Evolutionary conservation across 805 yeast species (phyloP), one percentile per base, ranked within the genome.

Genomic region (Saccharomycopsis fibuligera): DNA sequence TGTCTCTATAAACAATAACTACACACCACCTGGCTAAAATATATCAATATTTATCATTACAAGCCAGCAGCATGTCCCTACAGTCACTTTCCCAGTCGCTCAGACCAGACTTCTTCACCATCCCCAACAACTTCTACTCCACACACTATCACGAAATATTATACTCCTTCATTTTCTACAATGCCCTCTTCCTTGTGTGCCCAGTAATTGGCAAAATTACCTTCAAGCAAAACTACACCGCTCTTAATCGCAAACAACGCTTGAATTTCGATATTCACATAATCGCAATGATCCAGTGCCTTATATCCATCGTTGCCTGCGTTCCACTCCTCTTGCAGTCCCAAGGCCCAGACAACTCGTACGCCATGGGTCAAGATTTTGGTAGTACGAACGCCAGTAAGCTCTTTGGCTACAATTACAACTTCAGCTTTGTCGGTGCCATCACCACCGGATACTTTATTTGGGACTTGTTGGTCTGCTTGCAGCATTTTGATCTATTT

Each of bases 201-300:
- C 82, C 85, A 0, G 41, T 59, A 1, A 38, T 86, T 10, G 74
- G 82, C 51, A 71, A 68, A 2, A 31, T 54, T 16, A 33, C 78
- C 23, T 74, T 83, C 54, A 82, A 85, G 3, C 61, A 65, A 19
- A 62, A 70, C 50, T 89, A 89, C 66, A 73, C 74, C 4, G 57
- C 63, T 3, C 65, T 78, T 40, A 55, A 62, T 38, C 64, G 66
- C 39, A 55, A 59, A 22, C 76, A 76, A 57, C 70, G 73, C 61
- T 58, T 80, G 54, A 88, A 91, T 63, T 93, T 87, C 62, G 96
- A 93, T 64, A 86, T 90, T 57, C 98, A 93, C 64, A 73, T 86
- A 10, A 96, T 88, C 2, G 83, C 97, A 2, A 81, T 86, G 78
- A 77, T 89, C 17, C 97, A 93, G 64, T 79, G 93, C 44, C 41